Conservation (phyloP, 202 grass and related monocot species). For the Brachypodium distachyon region DNA sequence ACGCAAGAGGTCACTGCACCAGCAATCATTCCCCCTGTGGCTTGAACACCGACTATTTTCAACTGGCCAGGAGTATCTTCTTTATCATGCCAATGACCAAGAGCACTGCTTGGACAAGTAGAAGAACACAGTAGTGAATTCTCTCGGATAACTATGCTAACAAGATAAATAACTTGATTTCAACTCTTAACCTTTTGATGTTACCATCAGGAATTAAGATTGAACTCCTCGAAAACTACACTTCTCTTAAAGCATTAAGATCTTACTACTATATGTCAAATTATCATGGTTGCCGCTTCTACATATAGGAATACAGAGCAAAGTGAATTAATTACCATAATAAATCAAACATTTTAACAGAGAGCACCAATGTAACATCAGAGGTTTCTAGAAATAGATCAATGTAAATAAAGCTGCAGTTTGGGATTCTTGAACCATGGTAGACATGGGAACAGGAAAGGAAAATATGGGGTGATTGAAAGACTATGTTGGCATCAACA, state of each 20-base stretch:
- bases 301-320: not conserved
- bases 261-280: not conserved
- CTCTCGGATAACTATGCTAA: not conserved
- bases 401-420: conserved; percentile 1
- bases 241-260: not conserved
- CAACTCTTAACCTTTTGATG: not conserved
- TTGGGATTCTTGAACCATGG: not conserved
- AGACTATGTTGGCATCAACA: not conserved
- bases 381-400: not conserved
- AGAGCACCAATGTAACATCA: not conserved
- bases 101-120: conserved; percentile 40
- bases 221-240: conserved; percentile 12
- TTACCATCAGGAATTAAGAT: conserved; percentile 10
- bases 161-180: not conserved
- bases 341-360: not conserved
- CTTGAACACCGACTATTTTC: conserved; percentile 88
- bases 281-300: not conserved
- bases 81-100: conserved; percentile 48
- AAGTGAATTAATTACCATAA: not conserved
- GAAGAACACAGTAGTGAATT: conserved; percentile 13
- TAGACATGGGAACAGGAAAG: not conserved
- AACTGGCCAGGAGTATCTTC: conserved; percentile 55
- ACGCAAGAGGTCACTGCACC: conserved; percentile 88
- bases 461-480: not conserved
- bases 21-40: conserved; percentile 71